Percentiles rank a stretch among this genome's conserved stretches.
phyloP scores from a whole-genome alignment of 768 basidiomycete species.

The Pulveroboletus sp. region DNA sequence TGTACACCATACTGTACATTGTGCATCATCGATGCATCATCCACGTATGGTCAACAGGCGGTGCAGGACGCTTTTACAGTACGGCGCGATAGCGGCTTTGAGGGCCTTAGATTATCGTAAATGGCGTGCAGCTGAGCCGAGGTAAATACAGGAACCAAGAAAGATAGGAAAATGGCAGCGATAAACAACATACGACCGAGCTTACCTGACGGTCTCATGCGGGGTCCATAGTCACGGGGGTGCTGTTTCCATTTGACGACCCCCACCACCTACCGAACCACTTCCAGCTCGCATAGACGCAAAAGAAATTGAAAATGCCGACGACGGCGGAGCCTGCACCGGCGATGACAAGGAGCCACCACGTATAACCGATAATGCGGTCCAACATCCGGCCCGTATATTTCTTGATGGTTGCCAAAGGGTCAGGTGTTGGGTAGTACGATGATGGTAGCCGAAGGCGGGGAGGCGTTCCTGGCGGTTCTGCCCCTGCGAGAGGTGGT shows the following conservation, averaged over 20 bases:
- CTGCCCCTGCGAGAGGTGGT: constrained; percentile 23
- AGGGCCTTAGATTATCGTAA: neutral
- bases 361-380: constrained; percentile 70
- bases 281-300: constrained; percentile 65
- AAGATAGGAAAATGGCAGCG: neutral
- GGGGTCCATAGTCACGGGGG: constrained; percentile 5
- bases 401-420: constrained; percentile 52
- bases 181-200: neutral
- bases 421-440: constrained; percentile 55
- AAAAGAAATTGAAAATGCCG: constrained; percentile 68
- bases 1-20: neutral
- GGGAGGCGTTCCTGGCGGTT: constrained; percentile 30
- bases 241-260: constrained; percentile 7
- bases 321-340: constrained; percentile 75
- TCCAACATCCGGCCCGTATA: constrained; percentile 67
- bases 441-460: constrained; percentile 47
- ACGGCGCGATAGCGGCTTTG: neutral
- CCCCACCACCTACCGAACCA: constrained; percentile 46
- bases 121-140: neutral
- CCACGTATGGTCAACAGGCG: no score
- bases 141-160: neutral
- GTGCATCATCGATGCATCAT: no score
- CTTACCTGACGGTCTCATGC: constrained; percentile 14
- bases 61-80: neutral
- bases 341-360: constrained; percentile 72